A percentile compares a stretch with the other conserved stretches of the same genome.
phyloP scores from a whole-genome alignment of 2,329 filamentous ascomycete genomes.

The Septoria petroselini region DNA sequence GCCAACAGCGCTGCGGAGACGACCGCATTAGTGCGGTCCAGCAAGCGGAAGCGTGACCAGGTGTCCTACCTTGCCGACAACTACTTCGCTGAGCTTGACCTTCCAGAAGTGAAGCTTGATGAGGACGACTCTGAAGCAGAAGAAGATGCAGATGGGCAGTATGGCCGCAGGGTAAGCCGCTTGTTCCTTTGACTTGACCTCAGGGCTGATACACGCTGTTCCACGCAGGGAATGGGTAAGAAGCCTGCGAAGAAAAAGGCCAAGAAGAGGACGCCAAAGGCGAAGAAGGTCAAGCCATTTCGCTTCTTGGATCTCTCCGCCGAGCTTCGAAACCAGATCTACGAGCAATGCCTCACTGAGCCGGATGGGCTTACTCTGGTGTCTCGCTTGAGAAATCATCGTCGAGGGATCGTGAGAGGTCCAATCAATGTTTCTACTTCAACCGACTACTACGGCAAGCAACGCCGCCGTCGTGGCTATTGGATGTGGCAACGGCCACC shows the following conservation, averaged over 20 bases:
- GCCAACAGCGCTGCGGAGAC: not conserved
- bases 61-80: slow-evolving; percentile 31
- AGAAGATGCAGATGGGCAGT: slow-evolving; percentile 16
- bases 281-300: slow-evolving; percentile 26
- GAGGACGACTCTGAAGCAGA: slow-evolving; percentile 1
- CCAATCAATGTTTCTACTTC: slow-evolving; percentile 3
- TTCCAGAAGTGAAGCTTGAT: not conserved
- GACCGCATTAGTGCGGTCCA: slow-evolving; percentile 8
- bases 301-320: slow-evolving; percentile 29
- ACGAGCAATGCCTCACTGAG: slow-evolving; percentile 32
- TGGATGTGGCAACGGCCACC: not conserved
- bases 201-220: not conserved
- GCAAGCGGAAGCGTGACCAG: slow-evolving; percentile 33
- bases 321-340: slow-evolving; percentile 34
- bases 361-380: slow-evolving; percentile 23
- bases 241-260: slow-evolving; percentile 15
- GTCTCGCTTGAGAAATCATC: slow-evolving; percentile 23
- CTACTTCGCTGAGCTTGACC: slow-evolving; percentile 22
- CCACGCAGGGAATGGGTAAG: not conserved
- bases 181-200: no score
- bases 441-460: slow-evolving; percentile 17
- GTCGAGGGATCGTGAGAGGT: slow-evolving; percentile 26
- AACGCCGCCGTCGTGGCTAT: slow-evolving; percentile 3
- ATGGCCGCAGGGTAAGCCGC: slow-evolving; percentile 23
- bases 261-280: slow-evolving; percentile 13